These are phyloP conservation scores for Xylaria telfairii DNA, from an alignment of 495 filamentous ascomycete species.

Conservation along the genomic window DNA sequence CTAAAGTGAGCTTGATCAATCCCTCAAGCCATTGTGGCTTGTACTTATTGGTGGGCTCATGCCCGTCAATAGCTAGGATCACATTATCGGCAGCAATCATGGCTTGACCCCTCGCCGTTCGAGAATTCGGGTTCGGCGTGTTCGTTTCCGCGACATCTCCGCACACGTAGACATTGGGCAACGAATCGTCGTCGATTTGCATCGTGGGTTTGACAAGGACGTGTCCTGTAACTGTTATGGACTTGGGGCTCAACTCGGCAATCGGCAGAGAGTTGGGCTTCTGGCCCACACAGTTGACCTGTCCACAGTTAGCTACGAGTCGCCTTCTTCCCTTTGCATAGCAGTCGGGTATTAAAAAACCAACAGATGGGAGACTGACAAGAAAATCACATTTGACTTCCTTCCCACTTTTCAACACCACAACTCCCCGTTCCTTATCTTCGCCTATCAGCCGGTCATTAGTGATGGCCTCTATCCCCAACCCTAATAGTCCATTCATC, in stretches of 20 bases:
- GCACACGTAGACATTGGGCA: slow-evolving; percentile 61
- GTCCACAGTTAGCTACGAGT: slow-evolving; percentile 17
- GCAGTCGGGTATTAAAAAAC: background rate
- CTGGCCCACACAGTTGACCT: slow-evolving; percentile 63
- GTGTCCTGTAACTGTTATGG: slow-evolving; percentile 55
- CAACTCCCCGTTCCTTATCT: slow-evolving; percentile 30
- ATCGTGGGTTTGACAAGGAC: slow-evolving; percentile 63
- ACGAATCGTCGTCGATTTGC: slow-evolving; percentile 57
- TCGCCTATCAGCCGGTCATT: slow-evolving; percentile 25
- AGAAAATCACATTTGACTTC: slow-evolving; percentile 46
- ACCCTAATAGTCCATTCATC: slow-evolving; percentile 39
- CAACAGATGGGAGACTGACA: slow-evolving; percentile 28
- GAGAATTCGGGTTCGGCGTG: slow-evolving; percentile 58
- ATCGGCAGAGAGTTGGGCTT: slow-evolving; percentile 61
- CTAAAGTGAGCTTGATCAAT: slow-evolving; percentile 42
- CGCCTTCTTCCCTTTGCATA: too few species aligned
- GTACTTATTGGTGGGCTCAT: slow-evolving; percentile 38
- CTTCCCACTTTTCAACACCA: slow-evolving; percentile 40
- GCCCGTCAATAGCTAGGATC: slow-evolving; percentile 47
- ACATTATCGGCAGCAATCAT: slow-evolving; percentile 62
- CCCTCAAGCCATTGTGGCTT: slow-evolving; percentile 39
- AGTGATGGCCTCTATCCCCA: slow-evolving; percentile 50
- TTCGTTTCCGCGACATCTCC: slow-evolving; percentile 68
- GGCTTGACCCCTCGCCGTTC: slow-evolving; percentile 59
- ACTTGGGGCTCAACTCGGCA: slow-evolving; percentile 45